These are phyloP conservation scores for Acanthamoeba lenticulata DNA, from an alignment of 208 protist genomes.

Conservation along the genomic window DNA sequence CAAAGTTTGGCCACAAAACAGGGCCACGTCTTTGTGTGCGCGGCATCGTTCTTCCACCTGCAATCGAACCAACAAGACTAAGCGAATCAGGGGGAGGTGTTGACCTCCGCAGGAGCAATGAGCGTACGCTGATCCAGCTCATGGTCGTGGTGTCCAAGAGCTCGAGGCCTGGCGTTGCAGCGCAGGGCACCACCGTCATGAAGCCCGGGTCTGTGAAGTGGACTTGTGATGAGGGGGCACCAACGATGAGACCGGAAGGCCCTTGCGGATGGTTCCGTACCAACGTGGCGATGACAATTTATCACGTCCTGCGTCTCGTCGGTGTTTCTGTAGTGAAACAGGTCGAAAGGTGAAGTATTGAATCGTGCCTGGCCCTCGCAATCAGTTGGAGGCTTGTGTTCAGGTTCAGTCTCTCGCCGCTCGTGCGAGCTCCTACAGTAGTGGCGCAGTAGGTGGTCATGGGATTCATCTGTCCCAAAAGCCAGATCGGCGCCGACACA, in stretches of 20 bases:
- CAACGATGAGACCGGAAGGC: not conserved
- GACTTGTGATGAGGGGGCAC: not conserved
- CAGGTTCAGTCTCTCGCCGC: not conserved
- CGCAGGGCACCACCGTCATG: not conserved
- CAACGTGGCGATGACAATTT: not conserved
- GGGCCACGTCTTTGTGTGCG: not conserved
- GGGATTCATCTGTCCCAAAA: not conserved
- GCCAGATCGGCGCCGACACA: not conserved
- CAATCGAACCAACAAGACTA: not conserved
- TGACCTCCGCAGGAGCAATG: not conserved
- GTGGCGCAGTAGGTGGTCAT: not conserved
- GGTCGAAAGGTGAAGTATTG: not conserved
- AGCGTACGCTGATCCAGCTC: not conserved
- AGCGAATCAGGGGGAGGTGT: too few species aligned
- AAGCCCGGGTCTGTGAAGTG: not conserved
- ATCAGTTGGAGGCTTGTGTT: not conserved
- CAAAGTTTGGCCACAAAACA: not conserved
- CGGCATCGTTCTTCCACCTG: not conserved
- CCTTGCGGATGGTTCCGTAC: not conserved
- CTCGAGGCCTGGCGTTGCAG: not conserved
- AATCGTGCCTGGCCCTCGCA: not conserved
- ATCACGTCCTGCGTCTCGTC: not conserved
- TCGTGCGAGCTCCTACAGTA: not conserved
- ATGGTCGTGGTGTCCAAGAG: not conserved
- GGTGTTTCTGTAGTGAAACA: not conserved